A percentile compares a stretch with the other conserved stretches of the same genome.
Conservation (phyloP, 2,329 filamentous ascomycete species). For the Monilinia polystroma region DNA sequence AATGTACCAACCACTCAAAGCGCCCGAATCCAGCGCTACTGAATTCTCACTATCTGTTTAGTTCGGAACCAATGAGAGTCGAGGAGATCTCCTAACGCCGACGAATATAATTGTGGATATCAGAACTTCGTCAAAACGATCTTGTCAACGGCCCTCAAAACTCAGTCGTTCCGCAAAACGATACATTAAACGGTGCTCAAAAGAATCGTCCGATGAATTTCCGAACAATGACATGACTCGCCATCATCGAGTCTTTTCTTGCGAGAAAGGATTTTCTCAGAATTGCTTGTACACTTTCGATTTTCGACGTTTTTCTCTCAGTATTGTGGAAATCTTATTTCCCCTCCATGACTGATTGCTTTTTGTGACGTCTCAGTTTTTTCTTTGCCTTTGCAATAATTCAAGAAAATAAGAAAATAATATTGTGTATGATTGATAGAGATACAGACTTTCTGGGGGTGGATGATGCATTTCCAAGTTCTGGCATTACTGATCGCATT, state of each 20-base stretch:
- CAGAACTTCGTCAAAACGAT: background rate
- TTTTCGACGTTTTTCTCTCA: conserved; percentile 14
- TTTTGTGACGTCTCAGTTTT: background rate
- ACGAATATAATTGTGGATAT: background rate
- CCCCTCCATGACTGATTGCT: conserved; percentile 2
- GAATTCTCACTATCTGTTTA: background rate
- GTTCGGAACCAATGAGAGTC: background rate
- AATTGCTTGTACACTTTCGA: conserved; percentile 16
- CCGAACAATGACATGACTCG: background rate
- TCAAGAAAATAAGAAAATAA: conserved; percentile 2
- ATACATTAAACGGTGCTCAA: background rate
- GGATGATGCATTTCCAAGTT: background rate
- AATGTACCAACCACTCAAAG: background rate
- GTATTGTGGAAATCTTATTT: conserved; percentile 16
- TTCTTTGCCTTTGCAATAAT: conserved; percentile 6
- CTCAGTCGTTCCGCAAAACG: background rate
- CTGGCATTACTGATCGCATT: conserved; percentile 5
- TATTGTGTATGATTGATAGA: background rate
- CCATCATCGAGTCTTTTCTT: background rate
- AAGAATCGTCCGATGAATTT: background rate
- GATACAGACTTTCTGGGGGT: background rate
- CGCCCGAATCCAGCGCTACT: background rate
- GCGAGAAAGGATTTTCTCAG: background rate
- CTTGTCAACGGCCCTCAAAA: background rate
- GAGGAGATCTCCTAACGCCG: background rate